Base-by-base conservation (phyloP, 345 rosid species). In the Gossypium mustelinum region DNA sequence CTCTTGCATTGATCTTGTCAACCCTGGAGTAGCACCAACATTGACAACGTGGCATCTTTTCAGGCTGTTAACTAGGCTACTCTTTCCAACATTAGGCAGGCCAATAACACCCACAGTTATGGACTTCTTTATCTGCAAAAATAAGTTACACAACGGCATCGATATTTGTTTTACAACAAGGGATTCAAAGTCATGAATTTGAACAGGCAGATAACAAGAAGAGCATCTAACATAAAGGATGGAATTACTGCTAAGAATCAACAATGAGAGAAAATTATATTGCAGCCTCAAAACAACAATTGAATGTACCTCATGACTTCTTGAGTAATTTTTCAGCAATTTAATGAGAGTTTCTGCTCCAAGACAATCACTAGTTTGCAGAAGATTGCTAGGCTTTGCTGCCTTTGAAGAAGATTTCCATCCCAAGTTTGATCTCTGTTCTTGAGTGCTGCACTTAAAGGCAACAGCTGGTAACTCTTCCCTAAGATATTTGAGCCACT, bases 41-140 rank as follows among this genome's bases (percentile, higher is more conserved):
- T 93, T 90, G 68, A 82, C 98, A 68, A 91, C 99, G 76, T 90
- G 98, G 64, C 87, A 81, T 82, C 98, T 89, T 86, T 93, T 95
- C 85, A 95, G 86, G 84, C 99, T 95, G 85, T 95, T 95, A 52
- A 95, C 93, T 62, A 95, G 89, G 85, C 99, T 95, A 84, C 99
- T 95, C 90, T 95, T 95, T 68, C 98, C 99, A 22, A 95, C 98
- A 87, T 95, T 95, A 73, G 98, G 98, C 73, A 93, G 84, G 68
- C 99, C 98, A 57, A 95, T 89, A 39, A 95, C 81, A 63, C 98
- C 98, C 57, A 95, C 97, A 17, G 98, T 95, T 22, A 95, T 91
- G 13, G 97, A 87, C 81, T 93, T 95, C 81, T 91, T 95, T 27
- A 94, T 88, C 98, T 94, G 97, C 76, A 75, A 66, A 79, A 69